These are phyloP conservation scores for Gossypioides kirkii DNA, from an alignment of 345 rosid genomes.

Conservation along the genomic window DNA sequence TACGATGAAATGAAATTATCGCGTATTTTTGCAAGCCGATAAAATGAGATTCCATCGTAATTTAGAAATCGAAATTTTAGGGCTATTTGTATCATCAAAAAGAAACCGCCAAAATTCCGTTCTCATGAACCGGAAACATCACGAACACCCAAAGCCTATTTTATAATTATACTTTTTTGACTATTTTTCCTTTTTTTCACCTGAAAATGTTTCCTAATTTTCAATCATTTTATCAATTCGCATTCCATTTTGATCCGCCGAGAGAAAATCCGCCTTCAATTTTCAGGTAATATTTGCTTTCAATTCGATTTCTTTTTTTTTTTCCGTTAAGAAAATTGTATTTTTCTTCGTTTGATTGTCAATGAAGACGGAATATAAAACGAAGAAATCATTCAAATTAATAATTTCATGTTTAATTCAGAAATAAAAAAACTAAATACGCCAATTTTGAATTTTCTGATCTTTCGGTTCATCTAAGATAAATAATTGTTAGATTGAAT, in stretches of 20 bases:
- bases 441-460: neutral
- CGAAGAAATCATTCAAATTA: neutral
- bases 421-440: neutral
- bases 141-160: slow-evolving; percentile 2
- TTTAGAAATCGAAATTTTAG: slow-evolving; percentile 1
- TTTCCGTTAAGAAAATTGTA: neutral
- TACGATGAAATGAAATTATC: neutral
- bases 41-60: neutral
- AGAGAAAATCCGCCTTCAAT: slow-evolving; percentile 4
- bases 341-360: neutral
- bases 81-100: slow-evolving; percentile 15
- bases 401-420: neutral
- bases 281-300: slow-evolving; percentile 22
- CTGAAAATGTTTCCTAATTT: slow-evolving; percentile 9
- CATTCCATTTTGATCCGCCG: slow-evolving; percentile 11
- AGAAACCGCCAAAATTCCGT: slow-evolving; percentile 38
- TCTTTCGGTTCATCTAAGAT: neutral
- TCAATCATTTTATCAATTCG: neutral
- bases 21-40: slow-evolving; percentile 10
- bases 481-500: neutral
- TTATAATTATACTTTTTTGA: neutral
- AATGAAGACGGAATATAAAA: neutral
- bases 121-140: slow-evolving; percentile 2
- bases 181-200: neutral
- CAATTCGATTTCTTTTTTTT: neutral